phyloP scores from a whole-genome alignment of 495 filamentous ascomycete genomes.

The Podospora sp. region DNA sequence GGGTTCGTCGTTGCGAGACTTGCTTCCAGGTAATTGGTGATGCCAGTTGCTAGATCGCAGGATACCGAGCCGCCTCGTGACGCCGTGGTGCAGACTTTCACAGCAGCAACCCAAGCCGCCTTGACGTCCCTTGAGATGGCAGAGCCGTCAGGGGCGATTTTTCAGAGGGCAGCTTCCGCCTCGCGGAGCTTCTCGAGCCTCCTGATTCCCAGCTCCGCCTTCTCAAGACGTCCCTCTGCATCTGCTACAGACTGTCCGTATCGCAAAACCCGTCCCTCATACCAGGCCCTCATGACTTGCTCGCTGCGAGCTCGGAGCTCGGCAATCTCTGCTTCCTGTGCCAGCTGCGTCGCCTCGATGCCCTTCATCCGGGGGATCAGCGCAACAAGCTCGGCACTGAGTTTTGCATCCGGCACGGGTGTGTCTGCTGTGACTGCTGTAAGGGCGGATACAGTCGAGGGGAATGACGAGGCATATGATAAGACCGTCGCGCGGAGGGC shows the following conservation, averaged over 20 bases:
- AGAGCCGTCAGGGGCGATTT: background rate
- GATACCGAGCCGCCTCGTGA: background rate
- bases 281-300: conserved; percentile 74
- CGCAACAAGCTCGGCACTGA: conserved; percentile 67
- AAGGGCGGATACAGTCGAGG: conserved; percentile 74
- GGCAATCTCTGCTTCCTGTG: conserved; percentile 72
- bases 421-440: conserved; percentile 74
- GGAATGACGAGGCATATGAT: conserved; percentile 72
- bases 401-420: conserved; percentile 68
- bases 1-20: background rate
- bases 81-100: background rate
- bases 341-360: conserved; percentile 64
- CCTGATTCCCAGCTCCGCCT: conserved; percentile 66
- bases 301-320: conserved; percentile 75
- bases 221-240: conserved; percentile 68
- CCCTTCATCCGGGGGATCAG: conserved; percentile 71
- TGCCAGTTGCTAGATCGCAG: background rate
- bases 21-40: background rate
- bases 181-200: conserved; percentile 53
- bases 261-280: conserved; percentile 69
- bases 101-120: background rate
- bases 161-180: conserved; percentile 25
- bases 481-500: conserved; percentile 69
- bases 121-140: background rate
- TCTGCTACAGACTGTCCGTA: conserved; percentile 73